These are phyloP conservation scores for Penicillium cataractarum DNA, from an alignment of 495 filamentous ascomycete genomes.

Conservation along the genomic window DNA sequence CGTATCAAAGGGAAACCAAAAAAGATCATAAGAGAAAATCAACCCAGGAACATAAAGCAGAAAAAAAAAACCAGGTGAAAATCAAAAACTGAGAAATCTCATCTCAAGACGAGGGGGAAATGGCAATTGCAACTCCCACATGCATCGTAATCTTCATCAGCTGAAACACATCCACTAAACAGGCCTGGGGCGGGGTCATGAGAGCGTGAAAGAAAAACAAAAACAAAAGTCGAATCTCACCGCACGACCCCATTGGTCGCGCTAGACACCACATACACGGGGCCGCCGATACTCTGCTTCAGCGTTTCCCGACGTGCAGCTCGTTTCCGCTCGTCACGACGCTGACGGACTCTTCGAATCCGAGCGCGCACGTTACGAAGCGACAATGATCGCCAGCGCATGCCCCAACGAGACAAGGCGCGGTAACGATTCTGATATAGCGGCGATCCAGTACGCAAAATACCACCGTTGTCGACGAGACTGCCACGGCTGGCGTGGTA, in stretches of 20 bases:
- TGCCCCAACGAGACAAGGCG: slow-evolving; percentile 50
- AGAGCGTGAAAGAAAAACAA: slow-evolving; percentile 7
- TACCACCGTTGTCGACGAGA: slow-evolving; percentile 32
- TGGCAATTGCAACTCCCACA: slow-evolving; percentile 10
- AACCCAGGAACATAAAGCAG: not conserved
- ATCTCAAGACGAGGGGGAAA: slow-evolving; percentile 9
- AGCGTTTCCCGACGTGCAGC: slow-evolving; percentile 68
- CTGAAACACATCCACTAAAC: slow-evolving; percentile 27
- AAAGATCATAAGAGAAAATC: slow-evolving; percentile 2
- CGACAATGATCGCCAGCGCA: slow-evolving; percentile 57
- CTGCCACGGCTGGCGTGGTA: slow-evolving; percentile 38
- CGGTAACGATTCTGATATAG: slow-evolving; percentile 41
- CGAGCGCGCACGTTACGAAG: slow-evolving; percentile 55
- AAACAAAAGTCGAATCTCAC: slow-evolving; percentile 7
- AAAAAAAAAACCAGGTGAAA: slow-evolving; percentile 8
- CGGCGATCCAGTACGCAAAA: slow-evolving; percentile 38
- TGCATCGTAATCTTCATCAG: slow-evolving; percentile 25
- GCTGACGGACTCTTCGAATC: slow-evolving; percentile 61
- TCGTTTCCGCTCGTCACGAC: slow-evolving; percentile 54
- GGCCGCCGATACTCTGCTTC: slow-evolving; percentile 65
- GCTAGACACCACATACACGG: slow-evolving; percentile 40
- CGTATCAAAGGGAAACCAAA: slow-evolving; percentile 9
- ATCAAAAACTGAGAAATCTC: slow-evolving; percentile 17
- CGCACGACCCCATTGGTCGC: slow-evolving; percentile 19
- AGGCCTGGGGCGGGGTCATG: slow-evolving; percentile 10